phyloP scores from a whole-genome alignment of 257 asterid species.

The Solanum neorickii region DNA sequence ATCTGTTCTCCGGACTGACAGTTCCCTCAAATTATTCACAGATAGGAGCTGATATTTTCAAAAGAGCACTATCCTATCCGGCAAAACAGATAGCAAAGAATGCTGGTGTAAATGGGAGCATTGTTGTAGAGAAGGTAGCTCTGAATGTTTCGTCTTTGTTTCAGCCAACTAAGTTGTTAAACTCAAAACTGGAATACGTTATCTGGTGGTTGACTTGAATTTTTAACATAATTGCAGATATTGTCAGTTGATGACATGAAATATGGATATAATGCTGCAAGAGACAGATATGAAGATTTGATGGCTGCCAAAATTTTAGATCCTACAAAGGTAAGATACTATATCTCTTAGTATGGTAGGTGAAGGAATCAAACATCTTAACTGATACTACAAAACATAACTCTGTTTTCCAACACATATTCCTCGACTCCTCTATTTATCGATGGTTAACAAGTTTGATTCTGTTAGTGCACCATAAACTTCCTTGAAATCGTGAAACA shows the following conservation, averaged over 20 bases:
- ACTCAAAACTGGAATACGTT: background rate
- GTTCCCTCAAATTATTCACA: constrained; percentile 1
- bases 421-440: background rate
- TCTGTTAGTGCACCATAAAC: too few species aligned
- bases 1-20: background rate
- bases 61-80: constrained; percentile 69
- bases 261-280: constrained; percentile 82
- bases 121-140: constrained; percentile 52
- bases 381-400: background rate
- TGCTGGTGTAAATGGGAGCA: constrained; percentile 68
- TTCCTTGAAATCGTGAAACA: constrained; percentile 6
- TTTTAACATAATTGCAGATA: constrained; percentile 28
- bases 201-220: background rate
- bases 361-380: background rate
- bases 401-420: background rate
- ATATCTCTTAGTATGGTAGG: background rate
- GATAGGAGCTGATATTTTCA: constrained; percentile 83
- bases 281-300: constrained; percentile 61
- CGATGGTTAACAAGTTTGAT: background rate
- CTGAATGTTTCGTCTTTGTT: background rate
- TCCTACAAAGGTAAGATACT: constrained; percentile 56
- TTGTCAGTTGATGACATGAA: constrained; percentile 40
- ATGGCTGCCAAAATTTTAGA: constrained; percentile 76
- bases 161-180: background rate
- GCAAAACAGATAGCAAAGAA: constrained; percentile 72